Base-by-base conservation (phyloP, 176 grass and related monocot species). In the Avena atlantica region DNA sequence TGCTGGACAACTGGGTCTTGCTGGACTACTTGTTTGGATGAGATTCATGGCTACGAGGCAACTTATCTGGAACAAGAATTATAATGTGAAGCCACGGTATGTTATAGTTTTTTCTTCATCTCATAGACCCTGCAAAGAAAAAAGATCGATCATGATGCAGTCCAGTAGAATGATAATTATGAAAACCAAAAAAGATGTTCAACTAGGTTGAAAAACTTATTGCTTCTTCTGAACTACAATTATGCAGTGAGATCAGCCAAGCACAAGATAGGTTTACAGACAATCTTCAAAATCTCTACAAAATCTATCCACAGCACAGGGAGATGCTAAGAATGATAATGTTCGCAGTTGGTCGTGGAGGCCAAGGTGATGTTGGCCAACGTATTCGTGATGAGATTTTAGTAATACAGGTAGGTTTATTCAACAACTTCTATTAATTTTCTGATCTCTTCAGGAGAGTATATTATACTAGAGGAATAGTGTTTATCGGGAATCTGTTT, bases 31-130 rank as follows among this genome's bases (percentile, higher is more conserved):
- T 53, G 93, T 98, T 91, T 98, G 96, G 96, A 84, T 95, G 87
- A 93, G 96, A 72, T 95, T 98, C 81, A 98, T 98, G 96, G 88
- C 86, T 53, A 95, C 90, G 11, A 93, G 96, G 62, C 96, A 98
- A 68, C 93, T 98, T 55, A 67, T 86, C 56, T 98, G 96, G 96
- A 98, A 98, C 84, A 98, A 95, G 74, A 98, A 98, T 75, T 98
- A 98, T 80, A 98, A 98, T 86, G 96, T 98, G 81, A 98, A 98
- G 88, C 96, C 96, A 86, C 93, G 96, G 96, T 98, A 95, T 40
- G 37, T 72, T 31, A 2, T 37, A 50, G 34, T 74, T 74, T 5
- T 85, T 70, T 74, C 61, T 78, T 83, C 78, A 66, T 55, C 79
- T 23, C 3, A n/a, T 60, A 14, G 63, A 77, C 25, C 15, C 51